Conservation (phyloP, 2,329 filamentous ascomycete species). For the Septoria linicola region DNA sequence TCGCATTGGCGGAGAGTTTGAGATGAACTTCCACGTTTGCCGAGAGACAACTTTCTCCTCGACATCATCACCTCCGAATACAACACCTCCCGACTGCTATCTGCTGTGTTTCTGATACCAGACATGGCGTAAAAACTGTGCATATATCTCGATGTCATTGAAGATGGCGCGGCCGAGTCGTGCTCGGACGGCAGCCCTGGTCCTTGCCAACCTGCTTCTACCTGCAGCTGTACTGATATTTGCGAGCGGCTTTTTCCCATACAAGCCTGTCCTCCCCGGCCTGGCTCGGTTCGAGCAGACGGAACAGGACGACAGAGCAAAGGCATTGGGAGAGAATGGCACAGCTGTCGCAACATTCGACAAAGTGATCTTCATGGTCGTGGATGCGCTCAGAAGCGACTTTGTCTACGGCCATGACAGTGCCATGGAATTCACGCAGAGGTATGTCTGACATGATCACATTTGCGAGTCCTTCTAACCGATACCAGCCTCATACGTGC, state of each 20-base stretch:
- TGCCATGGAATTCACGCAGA: conserved; percentile 84
- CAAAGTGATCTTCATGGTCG: conserved; percentile 93
- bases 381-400: conserved; percentile 91
- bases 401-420: conserved; percentile 84
- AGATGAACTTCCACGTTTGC: no score
- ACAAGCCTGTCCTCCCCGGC: conserved; percentile 89
- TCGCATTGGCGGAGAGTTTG: no score
- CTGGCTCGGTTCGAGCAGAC: conserved; percentile 55
- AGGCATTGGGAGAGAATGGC: conserved; percentile 3
- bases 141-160: not conserved
- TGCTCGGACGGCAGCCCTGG: conserved; percentile 47
- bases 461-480: conserved; percentile 6
- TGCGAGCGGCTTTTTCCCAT: conserved; percentile 91
- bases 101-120: no score
- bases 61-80: no score
- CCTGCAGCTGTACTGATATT: conserved; percentile 69
- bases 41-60: no score
- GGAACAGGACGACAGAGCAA: conserved; percentile 14
- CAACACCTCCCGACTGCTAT: no score
- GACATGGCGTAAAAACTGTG: not conserved
- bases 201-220: conserved; percentile 71
- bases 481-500: conserved; percentile 70
- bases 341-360: conserved; percentile 71
- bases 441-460: conserved; percentile 52
- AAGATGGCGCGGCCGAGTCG: conserved; percentile 25